phyloP scores from a whole-genome alignment of 176 grass and related monocot genomes.

The Areca catechu region DNA sequence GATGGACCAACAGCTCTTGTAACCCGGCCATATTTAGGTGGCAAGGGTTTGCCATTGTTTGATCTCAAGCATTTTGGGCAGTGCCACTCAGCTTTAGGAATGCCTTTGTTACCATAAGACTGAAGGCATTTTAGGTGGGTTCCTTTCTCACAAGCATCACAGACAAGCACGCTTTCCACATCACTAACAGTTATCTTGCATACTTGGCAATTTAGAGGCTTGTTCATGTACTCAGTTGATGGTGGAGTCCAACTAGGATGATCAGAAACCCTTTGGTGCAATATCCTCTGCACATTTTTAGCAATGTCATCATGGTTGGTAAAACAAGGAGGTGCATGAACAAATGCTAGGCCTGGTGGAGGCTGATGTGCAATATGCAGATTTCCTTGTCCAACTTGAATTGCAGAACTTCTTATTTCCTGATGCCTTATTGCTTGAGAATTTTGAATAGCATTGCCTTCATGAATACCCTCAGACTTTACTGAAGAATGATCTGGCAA shows the following conservation, averaged over 20 bases:
- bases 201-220: slow-evolving; percentile 63
- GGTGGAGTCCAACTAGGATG: slow-evolving; percentile 81
- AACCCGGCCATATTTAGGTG: slow-evolving; percentile 98
- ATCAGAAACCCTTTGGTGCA: slow-evolving; percentile 33
- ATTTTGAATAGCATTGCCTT: slow-evolving; percentile 28
- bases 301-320: slow-evolving; percentile 63
- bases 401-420: slow-evolving; percentile 31
- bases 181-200: slow-evolving; percentile 74
- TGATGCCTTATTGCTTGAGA: slow-evolving; percentile 32
- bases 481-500: slow-evolving; percentile 26
- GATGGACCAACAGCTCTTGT: slow-evolving; percentile 55
- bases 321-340: slow-evolving; percentile 44
- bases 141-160: slow-evolving; percentile 95
- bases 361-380: slow-evolving; percentile 44
- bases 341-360: slow-evolving; percentile 31
- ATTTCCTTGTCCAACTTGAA: slow-evolving; percentile 36
- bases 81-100: slow-evolving; percentile 91
- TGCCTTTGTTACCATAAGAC: slow-evolving; percentile 61
- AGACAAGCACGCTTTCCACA: slow-evolving; percentile 78
- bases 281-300: slow-evolving; percentile 52
- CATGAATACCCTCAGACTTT: slow-evolving; percentile 21
- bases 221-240: slow-evolving; percentile 81
- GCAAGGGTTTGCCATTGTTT: slow-evolving; percentile 80
- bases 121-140: slow-evolving; percentile 91
- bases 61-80: slow-evolving; percentile 62